Base-by-base conservation (phyloP, 352 stramenopile genomes). In the Phytopythium vexans region DNA sequence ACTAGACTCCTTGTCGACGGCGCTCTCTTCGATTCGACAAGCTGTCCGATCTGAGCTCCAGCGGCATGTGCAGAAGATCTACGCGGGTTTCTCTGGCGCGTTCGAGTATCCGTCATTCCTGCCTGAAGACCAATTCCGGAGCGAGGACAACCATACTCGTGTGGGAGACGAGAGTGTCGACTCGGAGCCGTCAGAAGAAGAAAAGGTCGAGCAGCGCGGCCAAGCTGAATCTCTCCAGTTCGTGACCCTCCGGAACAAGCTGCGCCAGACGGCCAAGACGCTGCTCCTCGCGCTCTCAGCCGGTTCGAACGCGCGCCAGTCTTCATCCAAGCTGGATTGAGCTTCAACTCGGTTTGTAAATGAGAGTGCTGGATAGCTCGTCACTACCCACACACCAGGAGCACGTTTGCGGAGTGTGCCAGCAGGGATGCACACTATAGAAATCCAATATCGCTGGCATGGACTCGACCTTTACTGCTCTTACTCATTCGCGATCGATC, bases 181-280 rank as follows among this genome's bases (percentile, higher is more conserved):
- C 15, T 2, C 16, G 5, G n/a, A 7, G 32, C 44, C 38, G 14
- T 53, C 47, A 3, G 49, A 54, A 8, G 51, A 49, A 14, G 34
- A 49, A 1, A 31, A 63, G 31, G 50, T 53, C 34, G 60, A 61
- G 47, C 58, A 76, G 9, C 67, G 67, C n/a, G 58, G 64, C 1
- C 55, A 68, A 14, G 58, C 62, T 1, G 70, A 77, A 52, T 54
- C 49, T 44, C 33, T 72, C 50, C 70, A 74, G 44, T 75, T 77
- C 52, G 49, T 59, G 12, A 49, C 61, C 14, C 49, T 77, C 35
- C 64, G 65, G 16, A 74, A 77, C 45, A 74, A 72, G 37, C 38
- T 81, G 46, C 67, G 70, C 2, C 68, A 74, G 48, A 66, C 53
- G 27, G 36, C 65, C 3, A 81, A 81, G 61, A 61, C 61, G 14